Evolutionary conservation across 2,329 filamentous ascomycete species (phyloP).

Genomic region (Xylariaceae sp.): DNA sequence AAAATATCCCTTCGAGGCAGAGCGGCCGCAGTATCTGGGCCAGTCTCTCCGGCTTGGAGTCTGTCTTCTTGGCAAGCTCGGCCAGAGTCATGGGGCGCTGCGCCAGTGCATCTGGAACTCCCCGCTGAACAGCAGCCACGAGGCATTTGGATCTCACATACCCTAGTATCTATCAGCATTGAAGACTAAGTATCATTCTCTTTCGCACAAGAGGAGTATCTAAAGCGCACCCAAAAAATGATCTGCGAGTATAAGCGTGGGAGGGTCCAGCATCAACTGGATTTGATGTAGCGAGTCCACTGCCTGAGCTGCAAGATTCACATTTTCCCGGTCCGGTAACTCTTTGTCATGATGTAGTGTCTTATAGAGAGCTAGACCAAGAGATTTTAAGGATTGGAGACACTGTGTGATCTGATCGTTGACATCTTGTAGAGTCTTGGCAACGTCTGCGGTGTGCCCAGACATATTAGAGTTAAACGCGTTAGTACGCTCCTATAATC

Average conservation of each 20-base stretch:
- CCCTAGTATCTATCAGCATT: slow-evolving; percentile 4
- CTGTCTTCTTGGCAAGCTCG: slow-evolving; percentile 15
- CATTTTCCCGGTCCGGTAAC: not conserved
- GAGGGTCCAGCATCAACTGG: slow-evolving; percentile 13
- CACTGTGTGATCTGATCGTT: too few relatives aligned
- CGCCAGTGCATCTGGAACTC: slow-evolving; percentile 30
- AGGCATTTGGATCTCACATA: slow-evolving; percentile 31
- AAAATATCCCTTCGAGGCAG: slow-evolving; percentile 35
- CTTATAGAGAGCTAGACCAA: too few relatives aligned
- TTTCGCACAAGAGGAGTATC: not conserved
- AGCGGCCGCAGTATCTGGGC: slow-evolving; percentile 31
- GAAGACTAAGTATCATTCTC: not conserved
- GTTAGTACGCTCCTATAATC: too few relatives aligned
- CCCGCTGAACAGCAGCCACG: slow-evolving; percentile 27
- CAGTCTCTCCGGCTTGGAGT: slow-evolving; percentile 27
- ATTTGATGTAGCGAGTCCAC: slow-evolving; percentile 1
- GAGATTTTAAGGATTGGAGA: too few relatives aligned
- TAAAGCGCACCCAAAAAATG: slow-evolving; percentile 19
- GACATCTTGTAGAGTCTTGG: too few relatives aligned
- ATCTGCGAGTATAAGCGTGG: slow-evolving; percentile 17
- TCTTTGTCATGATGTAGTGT: not conserved
- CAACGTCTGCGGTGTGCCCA: too few relatives aligned
- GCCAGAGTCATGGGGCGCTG: slow-evolving; percentile 18
- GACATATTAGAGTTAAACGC: too few relatives aligned
- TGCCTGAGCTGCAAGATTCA: not conserved